phyloP scores from a whole-genome alignment of 495 filamentous ascomycete genomes.

The Ascodesmis nigricans region DNA sequence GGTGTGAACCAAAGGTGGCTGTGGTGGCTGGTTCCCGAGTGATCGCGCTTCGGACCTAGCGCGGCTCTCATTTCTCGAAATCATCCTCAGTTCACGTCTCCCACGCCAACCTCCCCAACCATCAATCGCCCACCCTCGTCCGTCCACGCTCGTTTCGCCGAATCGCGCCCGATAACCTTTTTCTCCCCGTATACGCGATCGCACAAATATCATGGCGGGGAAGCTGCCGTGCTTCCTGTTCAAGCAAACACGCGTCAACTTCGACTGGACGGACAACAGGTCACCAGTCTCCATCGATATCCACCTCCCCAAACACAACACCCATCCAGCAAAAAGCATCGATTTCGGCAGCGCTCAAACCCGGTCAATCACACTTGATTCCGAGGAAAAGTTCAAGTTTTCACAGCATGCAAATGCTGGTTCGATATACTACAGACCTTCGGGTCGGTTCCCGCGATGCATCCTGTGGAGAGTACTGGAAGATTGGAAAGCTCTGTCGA shows the following conservation, averaged over 20 bases:
- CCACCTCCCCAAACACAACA: constrained; percentile 37
- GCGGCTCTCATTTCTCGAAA: no score
- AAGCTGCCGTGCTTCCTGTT: constrained; percentile 44
- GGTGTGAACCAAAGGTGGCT: no score
- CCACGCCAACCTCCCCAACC: no score
- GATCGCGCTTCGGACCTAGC: no score
- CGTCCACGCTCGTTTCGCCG: no score
- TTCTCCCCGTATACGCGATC: no score
- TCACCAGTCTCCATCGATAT: constrained; percentile 48
- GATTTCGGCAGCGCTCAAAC: constrained; percentile 12
- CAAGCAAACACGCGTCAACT: constrained; percentile 67
- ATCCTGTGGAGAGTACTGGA: constrained; percentile 83
- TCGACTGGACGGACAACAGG: constrained; percentile 41
- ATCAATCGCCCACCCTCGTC: no score
- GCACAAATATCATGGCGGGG: no score
- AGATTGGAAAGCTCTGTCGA: constrained; percentile 53
- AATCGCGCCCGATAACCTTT: no score
- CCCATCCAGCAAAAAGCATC: constrained; percentile 16
- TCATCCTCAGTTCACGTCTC: no score
- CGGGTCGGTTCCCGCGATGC: constrained; percentile 49
- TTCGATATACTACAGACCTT: constrained; percentile 62
- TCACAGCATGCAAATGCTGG: constrained; percentile 54
- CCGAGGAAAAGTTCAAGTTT: constrained; percentile 47
- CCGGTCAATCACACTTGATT: constrained; percentile 19
- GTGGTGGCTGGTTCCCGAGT: no score